Conservation (phyloP, 805 yeast genomes). For the Millerozyma miso region DNA sequence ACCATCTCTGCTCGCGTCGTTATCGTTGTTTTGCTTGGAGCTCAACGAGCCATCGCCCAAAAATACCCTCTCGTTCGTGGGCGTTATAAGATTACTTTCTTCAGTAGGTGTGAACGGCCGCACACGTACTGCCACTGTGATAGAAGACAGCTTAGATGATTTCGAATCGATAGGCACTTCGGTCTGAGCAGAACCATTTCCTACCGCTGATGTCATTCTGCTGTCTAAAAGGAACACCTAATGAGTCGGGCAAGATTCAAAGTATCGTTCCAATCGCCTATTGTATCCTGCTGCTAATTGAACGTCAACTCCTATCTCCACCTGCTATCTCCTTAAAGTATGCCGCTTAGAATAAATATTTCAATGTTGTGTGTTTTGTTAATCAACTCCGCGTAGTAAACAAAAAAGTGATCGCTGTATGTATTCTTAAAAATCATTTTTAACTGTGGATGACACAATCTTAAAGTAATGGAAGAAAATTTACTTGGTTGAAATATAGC, state of each 20-base stretch:
- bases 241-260: not conserved
- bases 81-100: conserved; percentile 39
- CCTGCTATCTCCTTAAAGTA: not conserved
- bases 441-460: not conserved
- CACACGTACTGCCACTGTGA: conserved; percentile 74
- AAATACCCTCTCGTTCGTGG: conserved; percentile 38
- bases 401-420: not conserved
- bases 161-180: not conserved
- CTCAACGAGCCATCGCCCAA: conserved; percentile 53
- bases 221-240: not conserved
- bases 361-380: not conserved
- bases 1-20: conserved; percentile 12
- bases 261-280: not conserved
- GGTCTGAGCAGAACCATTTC: not conserved
- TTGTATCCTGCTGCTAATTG: not conserved
- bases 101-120: conserved; percentile 75
- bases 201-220: not conserved
- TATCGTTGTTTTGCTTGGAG: conserved; percentile 4
- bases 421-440: not conserved
- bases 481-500: not conserved
- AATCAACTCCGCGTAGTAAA: not conserved
- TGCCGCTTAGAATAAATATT: not conserved
- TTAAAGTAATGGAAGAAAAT: not conserved
- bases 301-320: not conserved
- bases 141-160: conserved; percentile 51